A percentile compares a stretch with the other conserved stretches of the same genome.
Conservation (phyloP, 257 asterid genomes). For the Nicotiana paniculata region DNA sequence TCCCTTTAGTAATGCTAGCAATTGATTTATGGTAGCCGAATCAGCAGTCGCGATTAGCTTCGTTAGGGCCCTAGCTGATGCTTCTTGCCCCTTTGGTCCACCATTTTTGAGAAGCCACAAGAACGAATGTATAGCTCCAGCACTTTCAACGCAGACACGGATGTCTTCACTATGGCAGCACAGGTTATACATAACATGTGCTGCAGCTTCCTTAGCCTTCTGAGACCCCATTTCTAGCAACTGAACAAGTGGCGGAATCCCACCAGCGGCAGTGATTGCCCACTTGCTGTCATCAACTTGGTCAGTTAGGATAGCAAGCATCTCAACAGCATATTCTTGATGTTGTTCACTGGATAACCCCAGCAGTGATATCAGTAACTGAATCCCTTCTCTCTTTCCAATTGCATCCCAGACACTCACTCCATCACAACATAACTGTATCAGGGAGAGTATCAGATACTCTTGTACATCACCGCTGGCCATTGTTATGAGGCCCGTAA, state of each 20-base stretch:
- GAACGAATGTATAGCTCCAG: constrained; percentile 68
- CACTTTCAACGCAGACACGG: constrained; percentile 71
- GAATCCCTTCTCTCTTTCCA: constrained; percentile 86
- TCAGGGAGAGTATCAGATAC: constrained; percentile 47
- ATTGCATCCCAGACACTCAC: constrained; percentile 74
- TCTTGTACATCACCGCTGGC: constrained; percentile 66
- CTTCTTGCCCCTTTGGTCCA: constrained; percentile 68
- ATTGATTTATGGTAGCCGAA: constrained; percentile 47
- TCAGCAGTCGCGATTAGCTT: constrained; percentile 54
- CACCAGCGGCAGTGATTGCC: constrained; percentile 96
- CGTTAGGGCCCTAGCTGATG: constrained; percentile 51
- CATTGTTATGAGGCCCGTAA: constrained; percentile 72
- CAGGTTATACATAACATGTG: constrained; percentile 55
- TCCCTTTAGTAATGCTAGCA: constrained; percentile 58
- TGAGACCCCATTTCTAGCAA: constrained; percentile 67
- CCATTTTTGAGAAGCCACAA: constrained; percentile 72
- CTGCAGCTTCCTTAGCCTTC: constrained; percentile 61
- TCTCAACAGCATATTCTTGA: constrained; percentile 75
- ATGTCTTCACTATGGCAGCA: constrained; percentile 79
- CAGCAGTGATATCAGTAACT: constrained; percentile 64
- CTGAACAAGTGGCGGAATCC: constrained; percentile 86
- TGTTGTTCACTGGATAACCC: constrained; percentile 76
- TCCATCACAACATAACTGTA: constrained; percentile 49
- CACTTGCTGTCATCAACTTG: constrained; percentile 91
- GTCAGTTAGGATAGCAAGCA: constrained; percentile 69